phyloP scores from a whole-genome alignment of 306 rosid genomes.

The Astragalus membranaceus region DNA sequence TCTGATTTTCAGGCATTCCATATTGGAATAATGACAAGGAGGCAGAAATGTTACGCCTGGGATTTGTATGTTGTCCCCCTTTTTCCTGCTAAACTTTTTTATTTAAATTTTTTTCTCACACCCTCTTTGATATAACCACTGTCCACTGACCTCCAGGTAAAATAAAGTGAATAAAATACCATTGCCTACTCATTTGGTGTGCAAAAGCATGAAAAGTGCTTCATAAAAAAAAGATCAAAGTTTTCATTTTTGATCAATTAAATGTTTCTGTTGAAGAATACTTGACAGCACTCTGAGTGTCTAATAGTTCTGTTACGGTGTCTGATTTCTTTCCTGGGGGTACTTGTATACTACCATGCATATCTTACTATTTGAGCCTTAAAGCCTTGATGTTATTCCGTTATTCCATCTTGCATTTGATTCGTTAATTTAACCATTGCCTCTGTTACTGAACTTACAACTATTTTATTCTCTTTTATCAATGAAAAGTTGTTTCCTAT shows the following conservation, averaged over 20 bases:
- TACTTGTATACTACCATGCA: neutral
- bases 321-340: neutral
- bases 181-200: neutral
- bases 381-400: neutral
- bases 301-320: neutral
- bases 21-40: constrained; percentile 71
- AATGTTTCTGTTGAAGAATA: neutral
- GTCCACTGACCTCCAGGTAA: neutral
- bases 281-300: neutral
- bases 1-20: constrained; percentile 52
- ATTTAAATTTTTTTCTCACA: neutral
- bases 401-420: neutral
- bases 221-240: neutral
- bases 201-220: neutral
- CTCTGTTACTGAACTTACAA: constrained; percentile 10
- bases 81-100: neutral
- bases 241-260: neutral
- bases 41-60: constrained; percentile 65
- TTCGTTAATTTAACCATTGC: neutral
- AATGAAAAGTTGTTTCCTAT: neutral
- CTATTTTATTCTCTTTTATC: neutral
- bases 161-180: neutral
- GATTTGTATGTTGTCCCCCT: constrained; percentile 47
- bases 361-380: neutral
- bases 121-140: neutral